Percentiles rank a stretch among this genome's conserved stretches.
Conservation (phyloP, 2,329 filamentous ascomycete species). For the Diaporthe vaccinii region DNA sequence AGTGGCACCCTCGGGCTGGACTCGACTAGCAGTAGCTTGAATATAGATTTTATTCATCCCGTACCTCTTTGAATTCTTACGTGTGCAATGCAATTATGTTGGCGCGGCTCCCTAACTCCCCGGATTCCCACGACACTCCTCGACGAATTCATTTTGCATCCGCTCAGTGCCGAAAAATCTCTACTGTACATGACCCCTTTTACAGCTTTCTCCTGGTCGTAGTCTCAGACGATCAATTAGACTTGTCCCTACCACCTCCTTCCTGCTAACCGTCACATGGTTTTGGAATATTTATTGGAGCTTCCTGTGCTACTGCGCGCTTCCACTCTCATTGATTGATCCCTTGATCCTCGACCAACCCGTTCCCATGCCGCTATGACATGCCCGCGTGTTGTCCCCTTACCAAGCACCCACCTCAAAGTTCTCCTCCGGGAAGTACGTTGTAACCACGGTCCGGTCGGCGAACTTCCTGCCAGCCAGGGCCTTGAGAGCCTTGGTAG, state of each 20-base stretch:
- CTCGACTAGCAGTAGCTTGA: neutral
- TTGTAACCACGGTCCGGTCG: conserved; percentile 94
- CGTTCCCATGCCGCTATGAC: neutral
- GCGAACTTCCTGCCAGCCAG: conserved; percentile 96
- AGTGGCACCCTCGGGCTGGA: neutral
- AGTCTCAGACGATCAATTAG: neutral
- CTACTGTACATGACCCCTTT: conserved; percentile 11
- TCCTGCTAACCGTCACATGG: neutral
- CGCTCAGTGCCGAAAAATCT: neutral
- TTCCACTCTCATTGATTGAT: neutral
- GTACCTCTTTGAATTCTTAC: too few relatives aligned
- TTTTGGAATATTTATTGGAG: conserved; percentile 5
- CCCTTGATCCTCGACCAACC: neutral
- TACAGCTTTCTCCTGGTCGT: neutral
- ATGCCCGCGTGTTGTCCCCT: conserved; percentile 38
- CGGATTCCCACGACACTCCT: neutral
- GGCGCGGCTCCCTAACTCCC: neutral
- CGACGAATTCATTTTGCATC: neutral
- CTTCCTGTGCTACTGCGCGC: neutral
- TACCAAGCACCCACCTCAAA: conserved; percentile 95
- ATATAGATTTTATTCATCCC: neutral
- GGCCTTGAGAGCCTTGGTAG: conserved; percentile 87
- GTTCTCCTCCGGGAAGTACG: conserved; percentile 98
- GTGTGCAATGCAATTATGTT: neutral
- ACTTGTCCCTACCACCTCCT: neutral